Evolutionary conservation across 768 basidiomycete species (phyloP), one percentile per base, ranked within the genome.

Genomic region (Imleria badia): DNA sequence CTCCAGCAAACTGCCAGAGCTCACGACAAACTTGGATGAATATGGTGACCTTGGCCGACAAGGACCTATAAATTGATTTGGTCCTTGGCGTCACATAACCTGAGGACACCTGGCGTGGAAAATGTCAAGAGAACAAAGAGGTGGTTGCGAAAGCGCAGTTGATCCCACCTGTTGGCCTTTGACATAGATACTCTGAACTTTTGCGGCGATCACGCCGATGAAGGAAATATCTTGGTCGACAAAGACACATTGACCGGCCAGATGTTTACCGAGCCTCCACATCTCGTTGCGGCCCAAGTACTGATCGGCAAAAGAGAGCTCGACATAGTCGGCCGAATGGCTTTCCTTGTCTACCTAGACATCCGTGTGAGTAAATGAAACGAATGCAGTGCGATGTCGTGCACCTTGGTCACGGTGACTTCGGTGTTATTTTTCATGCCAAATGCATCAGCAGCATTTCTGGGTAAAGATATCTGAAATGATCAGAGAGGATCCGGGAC

Each of bases 1-100:
- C 97, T 34, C 91, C 94, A 22, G 94, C 83, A 66, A 98, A 98
- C 64, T 97, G 91, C 92, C 93, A 98, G 51, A 97, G 83, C 67
- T 98, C 97, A 45, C 87, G 84, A 68, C 94, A 96, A 15, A 99
- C 89, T 77, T 98, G 95, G 45, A 99, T 93, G 70, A 97, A 96
- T 52, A 98, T 87, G 19, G 91, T 97, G 34, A 89, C 81, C 65
- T 89, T 93, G 40, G 95, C 94, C 1, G 94, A 95, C 42, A 94
- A 83, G 13, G 93, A 93, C 39, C 97, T 82, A 63, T 87, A 95
- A 31, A 99, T 84, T 13, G 89, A 75, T 69, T 94, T 95, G 10
- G 96, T 98, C n/a, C 81, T 73, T 23, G 87, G 71, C 2, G 89
- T 90, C 59, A 97, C 80, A 53, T 83, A 85, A 1, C 86, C 94